phyloP scores from a whole-genome alignment of 2,329 filamentous ascomycete species.

The Plenodomus tracheiphilus region DNA sequence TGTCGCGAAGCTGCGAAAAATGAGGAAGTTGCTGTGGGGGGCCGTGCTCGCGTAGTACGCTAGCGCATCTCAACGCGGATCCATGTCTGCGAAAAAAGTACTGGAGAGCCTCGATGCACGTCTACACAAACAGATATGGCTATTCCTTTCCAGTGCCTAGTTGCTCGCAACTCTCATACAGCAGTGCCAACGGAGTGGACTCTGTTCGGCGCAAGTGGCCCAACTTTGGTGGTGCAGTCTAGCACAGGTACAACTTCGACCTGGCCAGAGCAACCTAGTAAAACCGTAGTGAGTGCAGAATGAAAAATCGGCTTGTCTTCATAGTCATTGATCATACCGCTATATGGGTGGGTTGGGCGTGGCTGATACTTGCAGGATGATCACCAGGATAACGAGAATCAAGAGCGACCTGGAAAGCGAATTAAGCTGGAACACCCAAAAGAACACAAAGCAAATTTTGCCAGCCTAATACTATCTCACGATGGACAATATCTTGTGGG shows the following conservation, averaged over 20 bases:
- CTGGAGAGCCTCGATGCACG: conserved; percentile 8
- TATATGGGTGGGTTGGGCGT: neutral
- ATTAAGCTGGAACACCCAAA: conserved; percentile 43
- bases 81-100: conserved; percentile 16
- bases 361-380: conserved; percentile 21
- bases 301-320: neutral
- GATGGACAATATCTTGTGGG: conserved; percentile 72
- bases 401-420: conserved; percentile 47
- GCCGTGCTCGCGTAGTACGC: conserved; percentile 19
- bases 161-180: conserved; percentile 20
- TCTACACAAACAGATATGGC: conserved; percentile 19
- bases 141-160: conserved; percentile 48
- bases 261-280: conserved; percentile 30
- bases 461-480: conserved; percentile 65
- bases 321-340: neutral
- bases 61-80: conserved; percentile 14
- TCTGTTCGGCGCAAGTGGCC: conserved; percentile 74
- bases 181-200: conserved; percentile 45
- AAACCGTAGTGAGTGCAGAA: conserved; percentile 26
- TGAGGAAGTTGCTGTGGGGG: conserved; percentile 27
- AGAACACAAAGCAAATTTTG: conserved; percentile 63
- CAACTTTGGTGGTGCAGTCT: conserved; percentile 62
- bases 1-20: conserved; percentile 22
- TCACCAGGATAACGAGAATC: conserved; percentile 18
- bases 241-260: conserved; percentile 34